These are phyloP conservation scores for Stagonosporopsis vannaccii DNA, from an alignment of 2,329 filamentous ascomycete species.

Conservation along the genomic window DNA sequence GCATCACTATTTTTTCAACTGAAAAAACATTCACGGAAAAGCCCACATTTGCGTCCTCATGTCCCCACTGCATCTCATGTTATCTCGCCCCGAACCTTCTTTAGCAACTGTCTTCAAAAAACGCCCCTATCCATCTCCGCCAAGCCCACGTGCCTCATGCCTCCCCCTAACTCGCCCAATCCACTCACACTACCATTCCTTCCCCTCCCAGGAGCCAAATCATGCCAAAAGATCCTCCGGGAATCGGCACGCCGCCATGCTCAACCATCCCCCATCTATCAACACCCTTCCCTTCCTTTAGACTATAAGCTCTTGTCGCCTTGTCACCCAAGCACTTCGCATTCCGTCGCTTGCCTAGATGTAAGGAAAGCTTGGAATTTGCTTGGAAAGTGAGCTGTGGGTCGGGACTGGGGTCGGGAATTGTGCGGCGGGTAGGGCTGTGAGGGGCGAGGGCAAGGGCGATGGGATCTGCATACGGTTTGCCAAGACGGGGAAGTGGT, in stretches of 20 bases:
- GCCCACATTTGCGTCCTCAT: too few relatives aligned
- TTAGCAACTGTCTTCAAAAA: too few relatives aligned
- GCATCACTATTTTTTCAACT: too few relatives aligned
- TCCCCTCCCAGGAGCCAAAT: not conserved
- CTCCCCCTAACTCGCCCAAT: not conserved
- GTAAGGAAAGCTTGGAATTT: not conserved
- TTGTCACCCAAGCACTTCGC: not conserved
- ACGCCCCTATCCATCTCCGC: not conserved
- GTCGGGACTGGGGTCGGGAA: not conserved
- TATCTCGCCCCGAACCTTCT: too few relatives aligned
- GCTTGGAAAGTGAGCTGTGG: not conserved
- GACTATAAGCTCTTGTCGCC: not conserved
- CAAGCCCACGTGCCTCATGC: slow-evolving; percentile 14
- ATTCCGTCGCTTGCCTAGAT: not conserved
- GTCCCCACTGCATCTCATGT: too few relatives aligned
- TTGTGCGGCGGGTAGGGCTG: not conserved
- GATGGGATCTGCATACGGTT: not conserved
- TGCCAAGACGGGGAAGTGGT: not conserved
- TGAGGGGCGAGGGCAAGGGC: not conserved
- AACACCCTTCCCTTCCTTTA: not conserved
- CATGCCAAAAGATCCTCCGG: not conserved
- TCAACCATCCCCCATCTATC: not conserved
- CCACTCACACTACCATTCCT: not conserved
- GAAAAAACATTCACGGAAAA: too few relatives aligned
- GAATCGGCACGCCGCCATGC: slow-evolving; percentile 2